Conservation (phyloP, 208 protist genomes). For the Herpetomonas tarakana region DNA sequence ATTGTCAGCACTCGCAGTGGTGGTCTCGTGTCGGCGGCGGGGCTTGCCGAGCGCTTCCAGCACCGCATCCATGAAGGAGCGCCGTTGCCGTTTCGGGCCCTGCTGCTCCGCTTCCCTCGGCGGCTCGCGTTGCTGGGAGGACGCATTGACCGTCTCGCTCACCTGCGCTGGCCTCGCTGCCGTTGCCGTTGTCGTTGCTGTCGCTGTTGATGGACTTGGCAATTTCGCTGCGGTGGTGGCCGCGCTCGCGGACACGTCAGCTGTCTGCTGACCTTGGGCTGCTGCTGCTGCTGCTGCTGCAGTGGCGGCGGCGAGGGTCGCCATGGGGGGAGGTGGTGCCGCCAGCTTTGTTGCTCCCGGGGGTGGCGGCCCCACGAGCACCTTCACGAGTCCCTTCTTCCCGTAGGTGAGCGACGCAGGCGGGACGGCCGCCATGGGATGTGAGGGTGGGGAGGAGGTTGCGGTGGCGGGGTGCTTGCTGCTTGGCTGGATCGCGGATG, state of each 20-base stretch:
- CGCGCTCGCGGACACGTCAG: slow-evolving; percentile 2
- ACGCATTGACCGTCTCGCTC: no score
- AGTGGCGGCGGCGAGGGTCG: neutral
- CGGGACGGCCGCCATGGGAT: neutral
- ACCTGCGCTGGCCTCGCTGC: neutral
- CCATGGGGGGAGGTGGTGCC: no score
- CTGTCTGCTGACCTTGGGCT: neutral
- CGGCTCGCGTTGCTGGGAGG: neutral
- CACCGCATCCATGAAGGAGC: neutral
- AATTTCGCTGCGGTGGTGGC: neutral
- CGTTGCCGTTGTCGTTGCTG: neutral
- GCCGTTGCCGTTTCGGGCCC: neutral
- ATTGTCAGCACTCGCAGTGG: no score
- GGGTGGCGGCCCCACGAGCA: neutral
- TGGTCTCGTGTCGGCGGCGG: neutral
- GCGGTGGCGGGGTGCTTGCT: no score
- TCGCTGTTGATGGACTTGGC: no score
- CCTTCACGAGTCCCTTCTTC: neutral
- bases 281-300: neutral
- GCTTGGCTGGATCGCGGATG: neutral
- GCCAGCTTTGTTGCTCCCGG: neutral
- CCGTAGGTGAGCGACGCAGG: neutral
- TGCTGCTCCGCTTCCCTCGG: neutral
- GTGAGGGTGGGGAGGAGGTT: no score
- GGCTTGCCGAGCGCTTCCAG: neutral